A percentile compares a stretch with the other conserved stretches of the same genome.
These are phyloP conservation scores for Symmetrospora coprosmae DNA, from an alignment of 768 basidiomycete genomes.

Conservation along the genomic window DNA sequence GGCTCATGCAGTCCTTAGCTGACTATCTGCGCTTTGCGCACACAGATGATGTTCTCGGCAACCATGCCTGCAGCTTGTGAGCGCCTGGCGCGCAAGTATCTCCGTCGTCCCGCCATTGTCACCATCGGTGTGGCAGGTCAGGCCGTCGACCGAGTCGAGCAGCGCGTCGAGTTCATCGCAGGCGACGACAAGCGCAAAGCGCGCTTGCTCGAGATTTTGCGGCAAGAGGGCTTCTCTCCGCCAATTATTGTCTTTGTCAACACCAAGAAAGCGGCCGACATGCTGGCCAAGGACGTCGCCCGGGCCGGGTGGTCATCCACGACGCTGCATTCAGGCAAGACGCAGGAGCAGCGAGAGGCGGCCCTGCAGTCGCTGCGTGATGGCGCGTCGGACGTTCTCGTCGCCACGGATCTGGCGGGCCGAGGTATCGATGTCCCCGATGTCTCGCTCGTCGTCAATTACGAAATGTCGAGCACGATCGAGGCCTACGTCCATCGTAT, in stretches of 20 bases:
- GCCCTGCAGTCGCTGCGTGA: slow-evolving; percentile 70
- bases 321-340: slow-evolving; percentile 92
- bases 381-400: slow-evolving; percentile 74
- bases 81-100: slow-evolving; percentile 72
- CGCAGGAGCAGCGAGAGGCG: slow-evolving; percentile 90
- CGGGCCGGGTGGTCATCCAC: slow-evolving; percentile 84
- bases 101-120: slow-evolving; percentile 80
- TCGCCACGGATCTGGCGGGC: slow-evolving; percentile 93
- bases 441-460: slow-evolving; percentile 90
- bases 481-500: slow-evolving; percentile 97
- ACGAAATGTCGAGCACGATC: slow-evolving; percentile 90
- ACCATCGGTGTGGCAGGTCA: slow-evolving; percentile 97
- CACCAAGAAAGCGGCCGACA: slow-evolving; percentile 97
- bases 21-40: background rate
- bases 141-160: slow-evolving; percentile 95
- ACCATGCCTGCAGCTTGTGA: slow-evolving; percentile 44
- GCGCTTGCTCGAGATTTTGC: slow-evolving; percentile 77
- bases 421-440: slow-evolving; percentile 98
- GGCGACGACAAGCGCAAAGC: slow-evolving; percentile 95
- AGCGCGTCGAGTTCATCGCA: slow-evolving; percentile 77
- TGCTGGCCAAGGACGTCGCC: slow-evolving; percentile 85
- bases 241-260: slow-evolving; percentile 99
- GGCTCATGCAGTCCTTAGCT: background rate
- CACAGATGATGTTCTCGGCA: slow-evolving; percentile 57
- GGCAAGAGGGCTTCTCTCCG: slow-evolving; percentile 62